Evolutionary conservation across 2,329 filamentous ascomycete genomes (phyloP), one percentile per base, ranked within the genome.

Genomic region (Colletotrichum sp.): DNA sequence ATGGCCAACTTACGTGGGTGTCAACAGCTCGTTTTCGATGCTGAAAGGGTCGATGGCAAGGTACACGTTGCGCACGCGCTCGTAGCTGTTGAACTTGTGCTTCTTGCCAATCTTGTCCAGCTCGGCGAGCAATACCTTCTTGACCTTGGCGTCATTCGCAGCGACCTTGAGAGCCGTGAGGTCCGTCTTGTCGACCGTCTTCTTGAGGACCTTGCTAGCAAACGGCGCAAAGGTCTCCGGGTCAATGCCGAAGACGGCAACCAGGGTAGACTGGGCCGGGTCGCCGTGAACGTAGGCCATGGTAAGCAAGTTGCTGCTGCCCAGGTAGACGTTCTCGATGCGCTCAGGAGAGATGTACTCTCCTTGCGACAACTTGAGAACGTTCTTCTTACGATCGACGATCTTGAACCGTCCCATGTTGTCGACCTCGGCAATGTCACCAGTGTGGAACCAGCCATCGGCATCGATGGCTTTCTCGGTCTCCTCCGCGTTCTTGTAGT

Each of bases 321-420:
- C 95, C 78, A 98, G 89, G 85, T 96, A 98, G 44, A 98, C 94
- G 84, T 98, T 98, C 89, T 99, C 97, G 82, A 99, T 95, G 73
- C 96, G 95, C 87, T 99, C 97, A 16, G 97, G 97, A 2, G 96
- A 98, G 81, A 99, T 95, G 87, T 99, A 99, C 87, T 99, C 97
- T 84, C 97, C 97, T 86, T 99, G 97, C 0, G 96, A 93, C 72
- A 99, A 92, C 90, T 99, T 99, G 83, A 99, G 92, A n/a, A 99
- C 95, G 86, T 99, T 99, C 94, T 99, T 99, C 87, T 96, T 94
- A 81, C 97, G 96, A 86, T 99, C 97, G 81, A 99, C 94, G 85
- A 99, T 98, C 85, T 92, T 93, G 89, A 99, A 94, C 76, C 96
- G 95, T 77, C 97, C 97, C 82, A 95, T 86, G 79, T 93, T 92